Evolutionary conservation across 2,329 filamentous ascomycete species (phyloP).

Genomic region (Diplodia sapinea): DNA sequence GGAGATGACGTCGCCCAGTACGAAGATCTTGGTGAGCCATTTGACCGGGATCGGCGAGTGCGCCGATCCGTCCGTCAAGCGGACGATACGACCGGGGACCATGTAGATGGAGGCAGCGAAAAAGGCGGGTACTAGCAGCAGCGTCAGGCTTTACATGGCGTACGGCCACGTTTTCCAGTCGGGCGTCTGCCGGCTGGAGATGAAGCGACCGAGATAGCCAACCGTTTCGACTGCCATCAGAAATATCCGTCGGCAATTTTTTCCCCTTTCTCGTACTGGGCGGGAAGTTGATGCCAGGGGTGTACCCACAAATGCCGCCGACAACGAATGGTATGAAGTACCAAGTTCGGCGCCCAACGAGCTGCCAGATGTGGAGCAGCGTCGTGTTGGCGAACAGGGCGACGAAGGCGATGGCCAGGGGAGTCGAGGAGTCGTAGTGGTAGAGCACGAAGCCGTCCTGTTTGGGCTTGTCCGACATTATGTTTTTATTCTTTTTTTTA

Average conservation of each 20-base stretch:
- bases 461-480: neutral
- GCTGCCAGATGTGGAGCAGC: constrained; percentile 46
- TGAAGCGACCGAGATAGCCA: constrained; percentile 57
- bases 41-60: constrained; percentile 44
- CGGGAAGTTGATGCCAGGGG: no score
- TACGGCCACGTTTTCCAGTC: constrained; percentile 47
- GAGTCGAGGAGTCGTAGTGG: constrained; percentile 42
- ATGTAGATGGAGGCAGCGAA: constrained; percentile 56
- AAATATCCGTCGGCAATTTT: no score
- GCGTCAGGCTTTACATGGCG: constrained; percentile 52
- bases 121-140: constrained; percentile 54
- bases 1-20: constrained; percentile 49
- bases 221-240: constrained; percentile 54
- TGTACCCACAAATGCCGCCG: constrained; percentile 52
- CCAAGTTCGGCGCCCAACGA: constrained; percentile 52
- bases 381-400: constrained; percentile 42
- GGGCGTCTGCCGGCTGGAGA: constrained; percentile 39
- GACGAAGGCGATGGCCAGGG: constrained; percentile 40
- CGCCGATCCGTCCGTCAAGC: constrained; percentile 43
- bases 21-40: constrained; percentile 52
- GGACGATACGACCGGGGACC: constrained; percentile 50
- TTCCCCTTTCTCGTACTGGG: no score
- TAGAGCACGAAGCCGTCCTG: constrained; percentile 36
- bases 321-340: constrained; percentile 60
- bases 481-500: neutral